Percentiles rank a stretch among this genome's conserved stretches.
Conservation (phyloP, 768 basidiomycete species). For the Erythrobasidium yunnanense region DNA sequence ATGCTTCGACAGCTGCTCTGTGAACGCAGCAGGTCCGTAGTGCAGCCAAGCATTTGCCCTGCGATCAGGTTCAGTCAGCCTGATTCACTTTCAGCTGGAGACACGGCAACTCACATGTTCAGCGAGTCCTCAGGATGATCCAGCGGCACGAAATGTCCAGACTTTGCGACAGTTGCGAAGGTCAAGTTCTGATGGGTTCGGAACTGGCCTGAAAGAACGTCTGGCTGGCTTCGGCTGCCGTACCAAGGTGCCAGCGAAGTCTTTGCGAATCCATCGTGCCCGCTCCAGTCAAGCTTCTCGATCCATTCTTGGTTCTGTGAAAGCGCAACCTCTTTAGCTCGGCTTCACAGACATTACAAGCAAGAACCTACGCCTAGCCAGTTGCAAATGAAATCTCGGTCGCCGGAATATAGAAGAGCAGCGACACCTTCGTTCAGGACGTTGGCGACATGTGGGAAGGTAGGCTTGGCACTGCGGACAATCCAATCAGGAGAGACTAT, state of each 20-base stretch:
- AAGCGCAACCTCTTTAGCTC: too few species aligned
- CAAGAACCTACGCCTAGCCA: too few species aligned
- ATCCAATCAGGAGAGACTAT: not conserved
- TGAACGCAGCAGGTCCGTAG: constrained; percentile 22
- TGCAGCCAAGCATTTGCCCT: constrained; percentile 28
- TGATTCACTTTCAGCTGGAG: not conserved
- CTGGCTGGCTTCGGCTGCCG: not conserved
- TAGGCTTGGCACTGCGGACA: constrained; percentile 7
- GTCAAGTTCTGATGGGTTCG: constrained; percentile 31
- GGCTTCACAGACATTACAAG: too few species aligned
- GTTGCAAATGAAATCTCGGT: constrained; percentile 32
- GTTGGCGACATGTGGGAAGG: constrained; percentile 29
- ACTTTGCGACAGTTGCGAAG: constrained; percentile 34
- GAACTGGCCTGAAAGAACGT: constrained; percentile 31
- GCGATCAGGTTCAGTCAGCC: not conserved
- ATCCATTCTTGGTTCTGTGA: constrained; percentile 31
- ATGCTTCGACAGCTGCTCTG: not conserved
- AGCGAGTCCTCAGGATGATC: constrained; percentile 34
- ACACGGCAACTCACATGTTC: constrained; percentile 24
- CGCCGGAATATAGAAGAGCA: constrained; percentile 32
- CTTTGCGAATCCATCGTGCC: constrained; percentile 8
- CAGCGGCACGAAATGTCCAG: constrained; percentile 35
- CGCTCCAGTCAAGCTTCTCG: constrained; percentile 26
- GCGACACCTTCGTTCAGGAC: constrained; percentile 32
- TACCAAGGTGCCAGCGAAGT: constrained; percentile 29